Base-by-base conservation (phyloP, 2,329 filamentous ascomycete genomes). In the Bertia moriformis region DNA sequence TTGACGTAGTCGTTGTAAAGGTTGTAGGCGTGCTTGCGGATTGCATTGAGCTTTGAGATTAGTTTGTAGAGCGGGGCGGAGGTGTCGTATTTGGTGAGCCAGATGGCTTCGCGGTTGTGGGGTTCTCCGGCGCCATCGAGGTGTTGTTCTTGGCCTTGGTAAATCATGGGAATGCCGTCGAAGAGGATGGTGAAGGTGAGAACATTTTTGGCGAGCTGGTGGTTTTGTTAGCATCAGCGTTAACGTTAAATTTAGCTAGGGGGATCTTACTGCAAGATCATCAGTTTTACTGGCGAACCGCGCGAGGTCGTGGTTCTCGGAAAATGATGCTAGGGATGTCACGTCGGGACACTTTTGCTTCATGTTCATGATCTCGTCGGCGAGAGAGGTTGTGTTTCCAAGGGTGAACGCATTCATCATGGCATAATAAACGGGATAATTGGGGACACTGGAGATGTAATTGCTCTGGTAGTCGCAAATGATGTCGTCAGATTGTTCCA, bases 101-200 rank as follows among this genome's bases (percentile, higher is more conserved):
- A 78, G 32, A 71, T 58, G 4, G 72, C 69, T 49, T 77, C 71
- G n/a, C 72, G 68, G 38, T 61, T 63, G 0, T 63, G 56, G 5
- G 70, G 70, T 36, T 55, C 56, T 27, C 52, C 60, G n/a, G 60
- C 62, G 17, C 67, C 67, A 2, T 59, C 51, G 50, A 66, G 74
- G 43, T 68, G 71, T 48, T 81, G 76, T 53, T 81, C 77, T 43
- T 76, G 71, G 19, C 76, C 77, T 46, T 78, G 67, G 54, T 80
- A 82, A 22, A 80, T 62, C 40, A 78, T 72, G 1, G 75, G 74
- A 29, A 80, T 71, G 15, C 76, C 76, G 40, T 77, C 63, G 2
- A 60, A 60, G 14, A 81, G 64, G 19, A 81, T 65, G n/a, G 68
- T 70, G 48, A 72, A 79, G 0, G 72, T 63, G 30, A 80, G 60